Conservation (phyloP, 2,329 filamentous ascomycete genomes). For the Fusarium sp. region DNA sequence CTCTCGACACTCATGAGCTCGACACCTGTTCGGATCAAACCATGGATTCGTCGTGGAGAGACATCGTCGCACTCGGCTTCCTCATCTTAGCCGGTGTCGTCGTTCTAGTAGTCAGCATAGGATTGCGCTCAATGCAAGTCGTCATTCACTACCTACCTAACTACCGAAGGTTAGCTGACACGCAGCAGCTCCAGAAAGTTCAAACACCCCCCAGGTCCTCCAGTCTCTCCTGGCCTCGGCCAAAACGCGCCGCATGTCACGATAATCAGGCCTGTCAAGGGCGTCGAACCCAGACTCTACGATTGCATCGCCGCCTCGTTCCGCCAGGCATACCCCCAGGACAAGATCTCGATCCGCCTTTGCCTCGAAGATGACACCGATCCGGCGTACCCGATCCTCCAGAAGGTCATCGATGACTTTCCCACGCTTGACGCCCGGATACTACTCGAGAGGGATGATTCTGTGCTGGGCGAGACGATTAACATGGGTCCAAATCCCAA, state of each 20-base stretch:
- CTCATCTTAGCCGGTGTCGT: constrained; percentile 67
- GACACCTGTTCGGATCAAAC: neutral
- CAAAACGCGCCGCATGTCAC: constrained; percentile 82
- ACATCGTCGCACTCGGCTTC: constrained; percentile 60
- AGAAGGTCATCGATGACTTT: constrained; percentile 79
- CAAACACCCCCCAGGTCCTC: constrained; percentile 60
- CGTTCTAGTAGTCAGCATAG: constrained; percentile 66
- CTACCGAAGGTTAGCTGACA: constrained; percentile 7
- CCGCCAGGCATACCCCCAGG: constrained; percentile 80
- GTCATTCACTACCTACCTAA: neutral
- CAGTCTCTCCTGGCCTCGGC: constrained; percentile 64
- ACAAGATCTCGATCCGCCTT: constrained; percentile 83
- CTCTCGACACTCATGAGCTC: constrained; percentile 6
- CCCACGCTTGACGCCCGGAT: constrained; percentile 77
- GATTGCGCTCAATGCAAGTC: constrained; percentile 67
- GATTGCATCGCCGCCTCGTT: constrained; percentile 92
- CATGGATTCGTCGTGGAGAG: constrained; percentile 47
- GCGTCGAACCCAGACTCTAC: constrained; percentile 89
- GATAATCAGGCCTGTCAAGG: constrained; percentile 92
- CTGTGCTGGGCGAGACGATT: constrained; percentile 68
- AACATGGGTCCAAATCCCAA: constrained; percentile 96
- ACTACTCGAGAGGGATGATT: constrained; percentile 85
- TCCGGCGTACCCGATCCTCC: constrained; percentile 80
- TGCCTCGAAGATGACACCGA: constrained; percentile 83
- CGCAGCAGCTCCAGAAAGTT: constrained; percentile 63